Percentiles rank a stretch among this genome's conserved stretches.
Conservation (phyloP, 495 filamentous ascomycete species). For the Endocarpon pusillum region DNA sequence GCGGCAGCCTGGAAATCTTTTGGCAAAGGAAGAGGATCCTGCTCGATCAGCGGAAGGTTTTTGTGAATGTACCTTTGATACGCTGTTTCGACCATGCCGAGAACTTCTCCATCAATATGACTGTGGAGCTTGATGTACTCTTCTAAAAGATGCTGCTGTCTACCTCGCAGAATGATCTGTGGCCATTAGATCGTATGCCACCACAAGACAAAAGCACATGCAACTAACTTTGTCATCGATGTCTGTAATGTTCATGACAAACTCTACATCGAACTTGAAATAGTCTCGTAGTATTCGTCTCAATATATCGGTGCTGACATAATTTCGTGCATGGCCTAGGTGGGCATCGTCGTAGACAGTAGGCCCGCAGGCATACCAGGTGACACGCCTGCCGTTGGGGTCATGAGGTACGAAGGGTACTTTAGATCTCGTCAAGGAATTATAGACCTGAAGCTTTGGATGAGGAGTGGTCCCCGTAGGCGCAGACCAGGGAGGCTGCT, state of each 20-base stretch:
- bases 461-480: conserved; percentile 8
- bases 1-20: conserved; percentile 37
- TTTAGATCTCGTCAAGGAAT: conserved; percentile 59
- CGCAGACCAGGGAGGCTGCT: conserved; percentile 31
- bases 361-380: conserved; percentile 84
- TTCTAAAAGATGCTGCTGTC: conserved; percentile 57
- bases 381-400: conserved; percentile 44
- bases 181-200: conserved; percentile 1
- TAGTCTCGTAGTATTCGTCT: conserved; percentile 72
- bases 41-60: conserved; percentile 50
- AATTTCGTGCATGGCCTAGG: conserved; percentile 83
- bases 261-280: conserved; percentile 70
- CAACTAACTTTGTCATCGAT: conserved; percentile 71
- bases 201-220: too few species aligned
- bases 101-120: conserved; percentile 29
- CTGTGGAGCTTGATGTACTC: conserved; percentile 28
- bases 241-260: conserved; percentile 95
- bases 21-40: conserved; percentile 15
- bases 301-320: conserved; percentile 87
- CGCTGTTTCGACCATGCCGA: conserved; percentile 43
- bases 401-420: conserved; percentile 63
- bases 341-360: conserved; percentile 88
- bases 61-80: conserved; percentile 57
- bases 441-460: conserved; percentile 40
- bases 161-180: conserved; percentile 68